Base-by-base conservation (phyloP, 192 early-diverging fungal species). In the Backusella macrospora region DNA sequence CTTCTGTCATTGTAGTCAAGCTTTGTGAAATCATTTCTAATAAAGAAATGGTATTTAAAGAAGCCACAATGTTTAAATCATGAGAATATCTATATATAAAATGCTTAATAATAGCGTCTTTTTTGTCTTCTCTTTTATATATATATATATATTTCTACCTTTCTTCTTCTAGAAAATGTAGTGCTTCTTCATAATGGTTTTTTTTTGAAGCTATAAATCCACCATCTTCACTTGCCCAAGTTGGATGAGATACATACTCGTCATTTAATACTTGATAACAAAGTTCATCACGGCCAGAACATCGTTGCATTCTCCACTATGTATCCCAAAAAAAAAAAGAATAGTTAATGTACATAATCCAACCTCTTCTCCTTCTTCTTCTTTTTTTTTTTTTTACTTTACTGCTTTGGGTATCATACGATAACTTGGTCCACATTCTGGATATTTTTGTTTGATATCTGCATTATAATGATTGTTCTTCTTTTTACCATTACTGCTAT, bases 21-120 rank as follows among this genome's bases (percentile, higher is more conserved):
- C 92, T 87, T 75, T 89, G 88, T 9, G 88, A 91, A 65, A 99
- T 95, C 1, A 95, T 94, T 74, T 96, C 93, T 68, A 99, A 80
- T 39, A 98, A 81, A 14, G 90, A 86, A 74, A 99, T 99, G 4
- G 91, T 91, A 38, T 92, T 89, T 66, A 95, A 74, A 68, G 98
- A 98, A 38, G 96, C 91, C 75, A 97, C 95, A 77, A 99, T 98
- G 80, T 97, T 95, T 74, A 98, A 87, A 76, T 99, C 97, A 86
- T 98, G 98, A 74, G 99, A 96, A 45, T 82, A 85, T 38, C 81
- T 81, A 68, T 15, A 13, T 6, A n/a, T 42, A 13, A 23, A 48
- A n/a, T 40, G 2, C 0, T 38, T 62, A 47, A 23, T 52, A 21
- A 52, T 6, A 4, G n/a, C 29, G 29, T 34, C 29, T 34, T 34